Base-by-base conservation (phyloP, 2,329 filamentous ascomycete genomes). In the Ceratocystis eucalypticola region DNA sequence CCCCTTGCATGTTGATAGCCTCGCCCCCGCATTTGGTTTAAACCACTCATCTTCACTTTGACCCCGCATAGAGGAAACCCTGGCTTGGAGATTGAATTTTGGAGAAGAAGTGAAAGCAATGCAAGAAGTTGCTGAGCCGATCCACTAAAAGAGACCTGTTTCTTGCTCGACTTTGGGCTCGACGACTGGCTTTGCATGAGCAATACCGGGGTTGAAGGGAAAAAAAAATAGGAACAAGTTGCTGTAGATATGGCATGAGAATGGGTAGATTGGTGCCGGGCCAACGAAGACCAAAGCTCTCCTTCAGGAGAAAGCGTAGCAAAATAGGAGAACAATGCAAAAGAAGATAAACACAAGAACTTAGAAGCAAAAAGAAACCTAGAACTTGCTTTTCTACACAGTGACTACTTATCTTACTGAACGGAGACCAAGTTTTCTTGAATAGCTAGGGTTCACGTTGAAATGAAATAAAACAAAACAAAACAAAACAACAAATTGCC, bases 201-300 rank as follows among this genome's bases (percentile, higher is more conserved):
- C 15, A 62, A 25, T n/a, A 41, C 59, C 53, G 8, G 28, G 53
- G 28, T 57, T 3, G 20, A 8, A 22, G 22, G 48, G 12, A 5
- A 17, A 30, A 57, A n/a, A 30, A 33, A 25, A 25, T 41, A 41
- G 10, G 12, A 41, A 57, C 22, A 28, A 57, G 53, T 57, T 57
- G 53, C 53, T 28, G 53, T 57, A 57, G 53, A 57, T 57, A 57
- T 57, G 22, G 53, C 53, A 57, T 57, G 53, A 57, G 30, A 25
- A 57, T 28, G 15, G 53, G 53, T 15, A 15, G 20, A 33, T 33
- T 57, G 22, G 22, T 22, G 33, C 10, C 41, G 20, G 20, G 44
- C 37, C 41, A 28, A 28, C 20, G 28, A 62, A 25, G 53, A 57
- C 17, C 53, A 28, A 33, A 57, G 53, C 53, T 30, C 53, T 55